Base-by-base conservation (phyloP, 75 land plant genomes). In the Pinus taeda region DNA sequence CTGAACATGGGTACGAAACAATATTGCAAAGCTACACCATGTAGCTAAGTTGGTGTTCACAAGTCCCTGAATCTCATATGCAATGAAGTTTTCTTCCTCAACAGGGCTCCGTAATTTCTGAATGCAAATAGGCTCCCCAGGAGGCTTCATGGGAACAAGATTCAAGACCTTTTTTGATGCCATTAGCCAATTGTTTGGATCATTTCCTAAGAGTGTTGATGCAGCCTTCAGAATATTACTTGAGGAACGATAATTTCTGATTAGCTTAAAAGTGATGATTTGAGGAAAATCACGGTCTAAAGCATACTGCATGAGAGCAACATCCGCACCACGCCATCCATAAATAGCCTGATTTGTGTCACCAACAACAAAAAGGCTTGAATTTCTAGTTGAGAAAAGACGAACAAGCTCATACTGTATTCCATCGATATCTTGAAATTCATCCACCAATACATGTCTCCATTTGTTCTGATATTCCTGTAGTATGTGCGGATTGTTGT, bases 291-390 rank as follows among this genome's bases (percentile, higher is more conserved):
- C 79, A 3, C 30, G 20, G 20, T 72, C 80, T n/a, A 81, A 30
- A 17, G 49, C 29, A 57, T 71, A 63, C 9, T 77, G 79, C 82
- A 77, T 80, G 53, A 76, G 55, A 30, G 30, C 59, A 22, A 29
- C 42, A 26, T 80, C 79, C 3, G 81, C 81, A 45, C 81, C 81
- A 78, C 81, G 56, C 81, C 81, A 80, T 37, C 63, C 81, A 63
- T 76, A 80, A 22, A 80, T 80, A 60, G 81, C 81, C 81, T 81
- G 82, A 66, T 81, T 79, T 24, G 67, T 67, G 42, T 81, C 82
- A 49, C 82, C 82, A 49, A 81, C 82, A 45, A 81, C 80, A 57
- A 81, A 81, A 49, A 81, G 73, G 67, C 78, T 81, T 37, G 77
- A 12, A 24, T 76, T 78, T 58, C 36, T 14, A 39, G 18, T 30